Evolutionary conservation across 1,139 yeast species (phyloP), one percentile per base, ranked within the genome.

Genomic region (Meyerozyma smithsonii): DNA sequence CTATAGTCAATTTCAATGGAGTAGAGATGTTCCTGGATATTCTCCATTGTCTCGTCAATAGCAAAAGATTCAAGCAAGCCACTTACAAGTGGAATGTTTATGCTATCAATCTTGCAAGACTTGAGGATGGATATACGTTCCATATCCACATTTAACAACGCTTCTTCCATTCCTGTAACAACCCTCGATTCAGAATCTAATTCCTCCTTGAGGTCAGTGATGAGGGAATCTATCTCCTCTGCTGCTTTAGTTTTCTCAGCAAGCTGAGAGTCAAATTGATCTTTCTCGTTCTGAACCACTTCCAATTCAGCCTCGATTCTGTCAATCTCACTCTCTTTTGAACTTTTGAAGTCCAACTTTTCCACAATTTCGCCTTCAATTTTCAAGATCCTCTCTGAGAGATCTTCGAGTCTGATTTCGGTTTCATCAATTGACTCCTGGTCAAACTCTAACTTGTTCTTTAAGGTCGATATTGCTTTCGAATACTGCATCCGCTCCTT

Each of bases 71-170:
- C 61, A 71, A 67, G 40, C 64, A 72, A 54, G 0, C 94, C 92
- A 28, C 76, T 75, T 7, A 58, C 50, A 32, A 88, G 61, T 1
- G 96, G 96, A 12, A 90, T 52, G 8, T 69, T 68, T 12, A 84
- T 69, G 46, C 78, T 84, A 41, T 85, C 87, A 46, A 90, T 74
- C 52, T 85, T 86, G 60, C 96, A 86, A 46, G 79, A 79, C 48
- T 84, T 79, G 46, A 89, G 66, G 19, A 80, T 64, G 47, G 78
- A 76, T 5, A 79, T 67, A 48, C 85, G 74, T 40, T 81, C 85
- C 17, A 80, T 60, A 44, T 74, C 79, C 5, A 70, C 58, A 45
- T 76, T 77, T 36, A 82, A 80, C 4, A 78, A 53, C 25, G 70
- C 71, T 48, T 80, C 88, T 45, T 79, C 82, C 5, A 64, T 48